A percentile compares a stretch with the other conserved stretches of the same genome.
phyloP scores from a whole-genome alignment of 345 rosid genomes.

The Populus nigra region DNA sequence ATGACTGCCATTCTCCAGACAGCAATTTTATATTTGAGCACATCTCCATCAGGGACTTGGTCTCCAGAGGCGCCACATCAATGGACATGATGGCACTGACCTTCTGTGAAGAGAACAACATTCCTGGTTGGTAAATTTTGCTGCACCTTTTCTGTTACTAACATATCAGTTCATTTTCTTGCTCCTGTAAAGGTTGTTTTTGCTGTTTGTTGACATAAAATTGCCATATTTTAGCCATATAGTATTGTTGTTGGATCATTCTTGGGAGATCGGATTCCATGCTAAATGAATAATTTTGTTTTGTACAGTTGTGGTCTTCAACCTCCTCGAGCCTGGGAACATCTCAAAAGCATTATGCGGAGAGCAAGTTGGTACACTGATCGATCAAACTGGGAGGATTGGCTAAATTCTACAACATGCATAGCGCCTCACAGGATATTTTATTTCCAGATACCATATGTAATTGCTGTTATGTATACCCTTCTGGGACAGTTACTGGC shows the following conservation, averaged over 20 bases:
- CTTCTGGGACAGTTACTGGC: not conserved
- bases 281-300: not conserved
- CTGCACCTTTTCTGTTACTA: not conserved
- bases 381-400: constrained; percentile 37
- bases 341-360: constrained; percentile 81
- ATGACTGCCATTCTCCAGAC: constrained; percentile 62
- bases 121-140: constrained; percentile 57
- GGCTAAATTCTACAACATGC: not conserved
- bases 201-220: not conserved
- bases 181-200: too few species aligned
- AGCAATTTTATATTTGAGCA: constrained; percentile 61
- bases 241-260: not conserved
- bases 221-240: not conserved
- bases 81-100: constrained; percentile 82
- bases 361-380: constrained; percentile 80
- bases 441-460: not conserved
- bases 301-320: constrained; percentile 70
- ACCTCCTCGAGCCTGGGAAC: constrained; percentile 79
- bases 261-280: not conserved
- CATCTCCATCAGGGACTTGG: constrained; percentile 62
- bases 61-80: constrained; percentile 57
- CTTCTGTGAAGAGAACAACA: constrained; percentile 77
- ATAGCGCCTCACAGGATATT: not conserved
- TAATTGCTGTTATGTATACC: not conserved
- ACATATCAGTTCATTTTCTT: not conserved